These are phyloP conservation scores for Gynandropsis gynandra DNA, from an alignment of 345 rosid genomes.

Conservation along the genomic window DNA sequence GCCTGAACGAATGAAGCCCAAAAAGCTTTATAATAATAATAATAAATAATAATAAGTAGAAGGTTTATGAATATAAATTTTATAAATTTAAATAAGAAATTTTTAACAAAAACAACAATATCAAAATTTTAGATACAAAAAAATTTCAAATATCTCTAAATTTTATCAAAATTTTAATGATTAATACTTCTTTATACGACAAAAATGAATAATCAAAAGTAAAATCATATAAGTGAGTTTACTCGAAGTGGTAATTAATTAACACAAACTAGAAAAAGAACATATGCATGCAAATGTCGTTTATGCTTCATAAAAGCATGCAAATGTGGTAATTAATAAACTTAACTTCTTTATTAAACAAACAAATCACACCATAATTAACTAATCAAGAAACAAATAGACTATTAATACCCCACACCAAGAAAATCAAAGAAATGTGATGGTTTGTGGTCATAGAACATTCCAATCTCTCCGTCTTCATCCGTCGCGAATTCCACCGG, in stretches of 20 bases:
- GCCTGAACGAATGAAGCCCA: too few relatives aligned
- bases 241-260: too few relatives aligned
- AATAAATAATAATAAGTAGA: too few relatives aligned
- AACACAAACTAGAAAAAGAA: neutral
- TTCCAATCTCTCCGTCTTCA: slow-evolving; percentile 14
- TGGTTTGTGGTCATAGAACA: slow-evolving; percentile 11
- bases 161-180: too few relatives aligned
- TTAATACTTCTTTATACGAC: neutral
- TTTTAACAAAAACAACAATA: too few relatives aligned
- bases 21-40: too few relatives aligned
- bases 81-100: neutral
- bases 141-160: too few relatives aligned
- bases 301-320: too few relatives aligned
- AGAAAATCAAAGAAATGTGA: slow-evolving; percentile 32
- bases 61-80: too few relatives aligned
- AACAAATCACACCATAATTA: slow-evolving; percentile 4
- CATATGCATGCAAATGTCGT: neutral
- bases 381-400: slow-evolving; percentile 1
- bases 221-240: too few relatives aligned
- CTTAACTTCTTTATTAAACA: neutral
- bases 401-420: slow-evolving; percentile 25
- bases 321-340: too few relatives aligned
- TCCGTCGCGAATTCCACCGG: slow-evolving; percentile 15
- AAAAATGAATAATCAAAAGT: neutral
- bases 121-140: too few relatives aligned